Conservation (phyloP, 2,329 filamentous ascomycete species). For the Colletotrichum limetticola region DNA sequence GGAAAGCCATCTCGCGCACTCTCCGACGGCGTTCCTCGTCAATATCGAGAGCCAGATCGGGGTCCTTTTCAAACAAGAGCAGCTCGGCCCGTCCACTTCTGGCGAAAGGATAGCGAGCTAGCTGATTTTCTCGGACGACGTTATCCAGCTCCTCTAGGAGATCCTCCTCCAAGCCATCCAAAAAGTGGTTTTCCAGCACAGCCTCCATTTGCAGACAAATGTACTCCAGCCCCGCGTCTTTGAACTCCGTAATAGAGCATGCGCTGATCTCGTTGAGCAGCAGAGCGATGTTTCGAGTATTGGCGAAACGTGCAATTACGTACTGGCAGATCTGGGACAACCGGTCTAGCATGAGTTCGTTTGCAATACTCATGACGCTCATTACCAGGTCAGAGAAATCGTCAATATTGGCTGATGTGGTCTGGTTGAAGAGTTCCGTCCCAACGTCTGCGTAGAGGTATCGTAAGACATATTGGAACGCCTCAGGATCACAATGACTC, state of each 20-base stretch:
- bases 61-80: conserved; percentile 72
- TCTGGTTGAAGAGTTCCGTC: conserved; percentile 81
- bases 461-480: conserved; percentile 82
- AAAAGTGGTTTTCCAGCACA: conserved; percentile 88
- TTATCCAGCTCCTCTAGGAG: conserved; percentile 84
- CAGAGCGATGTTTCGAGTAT: conserved; percentile 84
- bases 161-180: conserved; percentile 87
- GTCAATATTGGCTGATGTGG: conserved; percentile 77
- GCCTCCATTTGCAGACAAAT: conserved; percentile 91
- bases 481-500: conserved; percentile 77
- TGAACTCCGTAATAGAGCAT: conserved; percentile 86
- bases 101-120: conserved; percentile 79
- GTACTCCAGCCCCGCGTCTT: conserved; percentile 88
- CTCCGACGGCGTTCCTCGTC: conserved; percentile 76
- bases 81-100: conserved; percentile 79
- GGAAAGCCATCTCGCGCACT: conserved; percentile 81
- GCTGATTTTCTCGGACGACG: conserved; percentile 84
- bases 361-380: conserved; percentile 88
- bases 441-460: conserved; percentile 88
- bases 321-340: conserved; percentile 91
- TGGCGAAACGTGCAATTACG: conserved; percentile 85
- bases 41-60: conserved; percentile 71
- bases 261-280: conserved; percentile 88
- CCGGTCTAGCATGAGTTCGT: conserved; percentile 95
- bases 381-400: conserved; percentile 90